A percentile compares a stretch with the other conserved stretches of the same genome.
Conservation (phyloP, 1,284 basidiomycete species). For the Phellinidium pouzarii region DNA sequence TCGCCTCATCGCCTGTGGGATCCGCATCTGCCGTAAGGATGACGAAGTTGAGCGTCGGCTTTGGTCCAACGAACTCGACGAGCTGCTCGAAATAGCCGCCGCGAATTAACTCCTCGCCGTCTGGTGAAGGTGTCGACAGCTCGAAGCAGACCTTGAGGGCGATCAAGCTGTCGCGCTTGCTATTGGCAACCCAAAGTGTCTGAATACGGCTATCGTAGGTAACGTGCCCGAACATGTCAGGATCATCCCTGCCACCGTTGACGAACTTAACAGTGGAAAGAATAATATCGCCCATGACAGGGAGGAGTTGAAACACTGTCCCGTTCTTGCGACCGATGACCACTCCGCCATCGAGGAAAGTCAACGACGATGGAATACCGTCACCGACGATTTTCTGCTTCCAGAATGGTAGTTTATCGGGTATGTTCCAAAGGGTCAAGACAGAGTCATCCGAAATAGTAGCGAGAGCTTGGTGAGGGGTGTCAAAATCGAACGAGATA, state of each 20-base stretch:
- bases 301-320: conserved; percentile 71
- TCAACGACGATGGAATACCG: conserved; percentile 69
- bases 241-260: conserved; percentile 58
- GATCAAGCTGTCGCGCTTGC: conserved; percentile 72
- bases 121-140: conserved; percentile 40
- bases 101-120: conserved; percentile 51
- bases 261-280: conserved; percentile 75
- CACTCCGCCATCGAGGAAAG: conserved; percentile 72
- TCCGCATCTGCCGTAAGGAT: conserved; percentile 75
- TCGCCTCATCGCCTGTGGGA: conserved; percentile 70
- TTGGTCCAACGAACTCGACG: conserved; percentile 74
- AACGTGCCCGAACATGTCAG: conserved; percentile 78
- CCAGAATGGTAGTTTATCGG: conserved; percentile 65
- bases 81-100: conserved; percentile 66
- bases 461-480: conserved; percentile 62
- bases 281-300: conserved; percentile 59
- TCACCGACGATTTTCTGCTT: conserved; percentile 69
- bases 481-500: conserved; percentile 76
- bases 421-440: conserved; percentile 71
- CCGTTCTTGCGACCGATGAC: conserved; percentile 75
- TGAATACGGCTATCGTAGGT: conserved; percentile 75
- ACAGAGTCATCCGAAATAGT: conserved; percentile 76
- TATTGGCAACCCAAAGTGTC: conserved; percentile 79
- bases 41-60: conserved; percentile 79
- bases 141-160: conserved; percentile 71